Percentiles rank a stretch among this genome's conserved stretches.
Conservation (phyloP, 169 alveolate species). For the Eimeria falciformis region DNA sequence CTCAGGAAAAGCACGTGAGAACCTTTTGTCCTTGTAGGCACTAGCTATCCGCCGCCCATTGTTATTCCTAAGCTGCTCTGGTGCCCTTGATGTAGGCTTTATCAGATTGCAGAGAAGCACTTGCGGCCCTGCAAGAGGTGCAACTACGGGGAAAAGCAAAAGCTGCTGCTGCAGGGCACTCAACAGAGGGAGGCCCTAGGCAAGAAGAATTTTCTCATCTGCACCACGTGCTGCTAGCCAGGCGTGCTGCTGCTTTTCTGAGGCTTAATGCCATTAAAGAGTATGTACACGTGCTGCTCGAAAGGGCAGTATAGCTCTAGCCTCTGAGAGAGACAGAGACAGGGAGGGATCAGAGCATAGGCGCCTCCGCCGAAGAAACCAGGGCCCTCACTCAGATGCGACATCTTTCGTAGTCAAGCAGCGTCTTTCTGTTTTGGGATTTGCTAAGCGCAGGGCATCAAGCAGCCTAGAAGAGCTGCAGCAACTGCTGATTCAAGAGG, state of each 20-base stretch:
- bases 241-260: slow-evolving; percentile 54
- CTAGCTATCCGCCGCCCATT: no score
- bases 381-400: not conserved
- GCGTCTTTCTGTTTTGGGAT: not conserved
- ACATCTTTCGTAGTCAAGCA: not conserved
- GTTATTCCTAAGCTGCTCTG: not conserved
- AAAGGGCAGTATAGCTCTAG: not conserved
- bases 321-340: not conserved
- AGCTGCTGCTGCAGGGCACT: slow-evolving; percentile 67
- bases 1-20: not conserved
- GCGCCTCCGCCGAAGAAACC: not conserved
- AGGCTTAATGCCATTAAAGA: slow-evolving; percentile 42
- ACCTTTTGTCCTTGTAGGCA: not conserved
- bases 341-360: not conserved
- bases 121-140: slow-evolving; percentile 31
- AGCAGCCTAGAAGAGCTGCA: slow-evolving; percentile 52
- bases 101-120: slow-evolving; percentile 56
- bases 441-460: slow-evolving; percentile 25
- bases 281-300: not conserved
- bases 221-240: slow-evolving; percentile 54
- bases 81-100: slow-evolving; percentile 32
- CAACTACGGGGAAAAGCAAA: slow-evolving; percentile 15
- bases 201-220: slow-evolving; percentile 10
- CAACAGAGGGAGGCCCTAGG: not conserved
- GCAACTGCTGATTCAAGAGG: not conserved